Conservation (phyloP, 495 filamentous ascomycete genomes). For the Chaetomium fimeti region DNA sequence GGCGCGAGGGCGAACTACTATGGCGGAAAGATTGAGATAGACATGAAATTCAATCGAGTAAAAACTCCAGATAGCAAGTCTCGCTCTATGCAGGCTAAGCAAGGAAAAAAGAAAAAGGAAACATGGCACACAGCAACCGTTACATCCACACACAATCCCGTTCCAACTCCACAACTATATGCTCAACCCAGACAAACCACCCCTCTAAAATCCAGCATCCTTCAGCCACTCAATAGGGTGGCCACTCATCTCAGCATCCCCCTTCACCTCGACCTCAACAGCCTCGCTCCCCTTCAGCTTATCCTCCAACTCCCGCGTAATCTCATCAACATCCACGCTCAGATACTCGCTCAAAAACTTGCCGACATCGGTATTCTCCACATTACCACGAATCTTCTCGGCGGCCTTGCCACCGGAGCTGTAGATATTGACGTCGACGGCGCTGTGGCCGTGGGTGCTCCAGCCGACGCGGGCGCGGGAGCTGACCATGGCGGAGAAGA, state of each 20-base stretch:
- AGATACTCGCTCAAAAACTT: conserved; percentile 76
- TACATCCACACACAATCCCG: neutral
- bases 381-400: conserved; percentile 67
- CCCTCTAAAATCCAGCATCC: neutral
- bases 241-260: conserved; percentile 1
- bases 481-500: conserved; percentile 84
- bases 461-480: conserved; percentile 86
- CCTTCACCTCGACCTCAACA: conserved; percentile 11
- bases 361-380: conserved; percentile 93
- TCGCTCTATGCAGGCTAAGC: neutral
- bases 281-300: conserved; percentile 43
- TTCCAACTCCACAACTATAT: neutral
- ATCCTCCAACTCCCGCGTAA: conserved; percentile 70
- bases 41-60: neutral
- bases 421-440: conserved; percentile 91
- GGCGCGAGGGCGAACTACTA: neutral
- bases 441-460: conserved; percentile 86
- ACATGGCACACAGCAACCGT: neutral
- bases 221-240: conserved; percentile 25
- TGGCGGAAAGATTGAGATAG: neutral
- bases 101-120: neutral
- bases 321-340: conserved; percentile 68
- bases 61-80: neutral
- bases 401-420: conserved; percentile 55
- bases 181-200: neutral